These are phyloP conservation scores for Stemphylium lycopersici DNA, from an alignment of 2,329 filamentous ascomycete genomes.

Conservation along the genomic window DNA sequence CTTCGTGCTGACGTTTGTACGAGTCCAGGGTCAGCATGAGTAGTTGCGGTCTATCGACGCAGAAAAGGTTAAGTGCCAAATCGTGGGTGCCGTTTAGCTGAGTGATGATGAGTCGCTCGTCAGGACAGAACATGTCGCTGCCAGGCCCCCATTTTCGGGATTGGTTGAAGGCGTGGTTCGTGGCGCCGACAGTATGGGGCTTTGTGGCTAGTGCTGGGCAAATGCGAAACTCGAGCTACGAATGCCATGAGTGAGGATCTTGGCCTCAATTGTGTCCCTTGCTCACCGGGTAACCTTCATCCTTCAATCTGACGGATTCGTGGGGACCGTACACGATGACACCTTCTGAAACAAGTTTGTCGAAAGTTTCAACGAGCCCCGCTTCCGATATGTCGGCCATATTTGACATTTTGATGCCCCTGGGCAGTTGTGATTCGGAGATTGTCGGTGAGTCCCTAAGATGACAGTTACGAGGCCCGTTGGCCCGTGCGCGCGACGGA, in stretches of 20 bases:
- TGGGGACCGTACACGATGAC: conserved; percentile 35
- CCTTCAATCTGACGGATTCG: conserved; percentile 24
- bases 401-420: neutral
- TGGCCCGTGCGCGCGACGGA: conserved; percentile 14
- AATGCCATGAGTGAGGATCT: conserved; percentile 1
- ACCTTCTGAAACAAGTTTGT: conserved; percentile 32
- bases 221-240: conserved; percentile 43
- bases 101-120: conserved; percentile 52
- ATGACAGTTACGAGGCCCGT: conserved; percentile 4
- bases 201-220: conserved; percentile 38
- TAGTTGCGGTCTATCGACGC: conserved; percentile 56
- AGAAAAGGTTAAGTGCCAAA: conserved; percentile 58
- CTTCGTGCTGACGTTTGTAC: conserved; percentile 54
- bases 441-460: conserved; percentile 11
- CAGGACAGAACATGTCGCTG: conserved; percentile 52
- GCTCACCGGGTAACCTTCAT: conserved; percentile 38
- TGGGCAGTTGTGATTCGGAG: neutral
- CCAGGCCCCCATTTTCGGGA: conserved; percentile 40
- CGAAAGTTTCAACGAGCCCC: conserved; percentile 26
- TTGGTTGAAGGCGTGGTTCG: conserved; percentile 23
- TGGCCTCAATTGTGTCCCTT: neutral
- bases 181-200: conserved; percentile 34
- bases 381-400: conserved; percentile 23
- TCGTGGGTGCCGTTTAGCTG: conserved; percentile 52
- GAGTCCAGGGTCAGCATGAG: conserved; percentile 57